These are phyloP conservation scores for Vigna reflexopilosa DNA, from an alignment of 306 rosid genomes.

Conservation along the genomic window DNA sequence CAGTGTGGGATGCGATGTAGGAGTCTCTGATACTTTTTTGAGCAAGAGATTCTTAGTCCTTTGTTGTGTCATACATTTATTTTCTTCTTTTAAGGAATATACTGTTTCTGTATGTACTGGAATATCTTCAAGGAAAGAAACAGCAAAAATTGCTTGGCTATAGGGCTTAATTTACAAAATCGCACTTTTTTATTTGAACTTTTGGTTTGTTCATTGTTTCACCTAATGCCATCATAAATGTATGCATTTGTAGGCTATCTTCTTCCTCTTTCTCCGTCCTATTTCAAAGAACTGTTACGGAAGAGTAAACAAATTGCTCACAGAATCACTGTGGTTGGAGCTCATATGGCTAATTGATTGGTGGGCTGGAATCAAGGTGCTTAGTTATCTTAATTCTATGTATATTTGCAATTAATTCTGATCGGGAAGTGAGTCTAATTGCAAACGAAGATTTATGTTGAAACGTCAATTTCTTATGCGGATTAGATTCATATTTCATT, in stretches of 20 bases:
- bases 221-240: not conserved
- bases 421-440: too few species aligned
- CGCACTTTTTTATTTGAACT: not conserved
- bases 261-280: slow-evolving; percentile 77
- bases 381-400: slow-evolving; percentile 22
- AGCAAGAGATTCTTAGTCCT: not conserved
- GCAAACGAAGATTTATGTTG: too few species aligned
- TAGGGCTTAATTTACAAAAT: slow-evolving; percentile 1
- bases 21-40: not conserved
- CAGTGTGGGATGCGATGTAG: not conserved
- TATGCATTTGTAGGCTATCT: slow-evolving; percentile 57
- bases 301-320: slow-evolving; percentile 73
- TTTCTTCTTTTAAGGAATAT: not conserved
- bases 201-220: slow-evolving; percentile 13
- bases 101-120: not conserved
- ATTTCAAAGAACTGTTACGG: slow-evolving; percentile 62
- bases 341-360: slow-evolving; percentile 89
- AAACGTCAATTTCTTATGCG: too few species aligned
- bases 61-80: too few species aligned
- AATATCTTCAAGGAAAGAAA: not conserved
- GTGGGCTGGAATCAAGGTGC: slow-evolving; percentile 89
- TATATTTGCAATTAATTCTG: not conserved
- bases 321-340: slow-evolving; percentile 84
- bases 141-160: slow-evolving; percentile 8
- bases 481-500: too few species aligned